These are phyloP conservation scores for Ambrosia trifida DNA, from an alignment of 129 eudicot species.

Conservation along the genomic window DNA sequence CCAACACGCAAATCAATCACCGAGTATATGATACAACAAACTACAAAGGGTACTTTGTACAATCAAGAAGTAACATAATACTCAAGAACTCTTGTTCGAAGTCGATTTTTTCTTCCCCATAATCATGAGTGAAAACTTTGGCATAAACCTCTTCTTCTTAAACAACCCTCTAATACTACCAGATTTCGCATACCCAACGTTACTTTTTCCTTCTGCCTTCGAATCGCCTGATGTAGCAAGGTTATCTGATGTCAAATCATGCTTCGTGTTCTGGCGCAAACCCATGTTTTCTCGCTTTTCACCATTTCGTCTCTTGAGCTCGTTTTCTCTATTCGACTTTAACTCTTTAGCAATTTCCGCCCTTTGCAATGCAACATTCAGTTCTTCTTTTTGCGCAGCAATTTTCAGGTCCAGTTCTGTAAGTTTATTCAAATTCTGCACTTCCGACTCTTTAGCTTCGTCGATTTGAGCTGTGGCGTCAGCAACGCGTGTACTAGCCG, in stretches of 20 bases:
- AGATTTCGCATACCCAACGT: conserved; percentile 38
- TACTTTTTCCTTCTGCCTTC: conserved; percentile 31
- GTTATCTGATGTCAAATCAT: conserved; percentile 22
- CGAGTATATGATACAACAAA: conserved; percentile 14
- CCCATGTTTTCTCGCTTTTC: conserved; percentile 41
- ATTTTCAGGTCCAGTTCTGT: conserved; percentile 55
- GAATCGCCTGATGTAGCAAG: conserved; percentile 20
- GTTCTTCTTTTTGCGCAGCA: conserved; percentile 48
- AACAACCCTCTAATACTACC: conserved; percentile 37
- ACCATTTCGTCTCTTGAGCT: conserved; percentile 68
- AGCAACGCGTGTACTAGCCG: conserved; percentile 56
- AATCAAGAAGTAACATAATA: background rate
- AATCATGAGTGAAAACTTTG: conserved; percentile 56
- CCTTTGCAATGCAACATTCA: conserved; percentile 58
- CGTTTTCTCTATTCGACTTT: conserved; percentile 60
- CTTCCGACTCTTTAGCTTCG: conserved; percentile 69
- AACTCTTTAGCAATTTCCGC: conserved; percentile 74
- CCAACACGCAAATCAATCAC: background rate
- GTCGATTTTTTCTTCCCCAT: conserved; percentile 43
- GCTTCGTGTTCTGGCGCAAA: conserved; percentile 18
- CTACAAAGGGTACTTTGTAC: conserved; percentile 10
- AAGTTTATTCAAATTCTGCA: conserved; percentile 55
- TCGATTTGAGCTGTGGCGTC: conserved; percentile 64
- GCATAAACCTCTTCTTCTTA: conserved; percentile 63
- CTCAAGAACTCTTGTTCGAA: conserved; percentile 31